Evolutionary conservation across 139 green algal genomes (phyloP).

Genomic region (Chlamydomonas incerta): DNA sequence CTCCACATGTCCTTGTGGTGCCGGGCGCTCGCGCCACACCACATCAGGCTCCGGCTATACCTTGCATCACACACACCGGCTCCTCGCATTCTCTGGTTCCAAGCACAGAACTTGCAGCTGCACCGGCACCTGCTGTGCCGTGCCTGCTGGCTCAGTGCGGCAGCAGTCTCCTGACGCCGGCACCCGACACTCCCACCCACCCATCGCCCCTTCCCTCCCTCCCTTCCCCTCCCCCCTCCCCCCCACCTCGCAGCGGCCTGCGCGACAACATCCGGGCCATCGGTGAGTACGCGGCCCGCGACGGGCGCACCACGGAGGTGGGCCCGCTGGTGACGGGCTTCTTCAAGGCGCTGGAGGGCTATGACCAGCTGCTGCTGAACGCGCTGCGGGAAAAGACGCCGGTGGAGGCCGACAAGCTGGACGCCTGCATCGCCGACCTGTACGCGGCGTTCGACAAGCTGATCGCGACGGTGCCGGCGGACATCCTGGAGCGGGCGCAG

Average conservation of each 20-base stretch:
- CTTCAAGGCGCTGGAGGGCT: slow-evolving; percentile 52
- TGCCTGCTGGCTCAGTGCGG: too few species aligned
- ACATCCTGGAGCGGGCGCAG: slow-evolving; percentile 36
- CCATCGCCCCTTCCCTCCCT: not conserved
- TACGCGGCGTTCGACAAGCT: slow-evolving; percentile 46
- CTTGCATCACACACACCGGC: too few species aligned
- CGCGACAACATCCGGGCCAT: slow-evolving; percentile 67
- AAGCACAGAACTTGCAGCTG: too few species aligned
- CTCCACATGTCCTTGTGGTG: too few species aligned
- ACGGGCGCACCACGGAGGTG: slow-evolving; percentile 31
- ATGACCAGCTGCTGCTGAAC: slow-evolving; percentile 51
- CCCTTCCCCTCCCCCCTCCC: not conserved
- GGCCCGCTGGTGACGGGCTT: slow-evolving; percentile 50
- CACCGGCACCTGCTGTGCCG: too few species aligned
- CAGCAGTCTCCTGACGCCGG: too few species aligned
- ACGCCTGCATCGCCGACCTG: slow-evolving; percentile 38
- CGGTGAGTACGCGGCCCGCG: slow-evolving; percentile 48
- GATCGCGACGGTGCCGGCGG: slow-evolving; percentile 52
- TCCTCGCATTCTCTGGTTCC: too few species aligned
- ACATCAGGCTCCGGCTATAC: too few species aligned
- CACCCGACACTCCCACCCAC: too few species aligned
- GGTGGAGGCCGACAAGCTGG: slow-evolving; percentile 24
- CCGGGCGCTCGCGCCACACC: too few species aligned
- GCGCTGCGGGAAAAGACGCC: slow-evolving; percentile 34
- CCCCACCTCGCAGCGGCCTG: slow-evolving; percentile 45